Evolutionary conservation across 2,329 filamentous ascomycete genomes (phyloP).

Genomic region (Penicillium sp.): DNA sequence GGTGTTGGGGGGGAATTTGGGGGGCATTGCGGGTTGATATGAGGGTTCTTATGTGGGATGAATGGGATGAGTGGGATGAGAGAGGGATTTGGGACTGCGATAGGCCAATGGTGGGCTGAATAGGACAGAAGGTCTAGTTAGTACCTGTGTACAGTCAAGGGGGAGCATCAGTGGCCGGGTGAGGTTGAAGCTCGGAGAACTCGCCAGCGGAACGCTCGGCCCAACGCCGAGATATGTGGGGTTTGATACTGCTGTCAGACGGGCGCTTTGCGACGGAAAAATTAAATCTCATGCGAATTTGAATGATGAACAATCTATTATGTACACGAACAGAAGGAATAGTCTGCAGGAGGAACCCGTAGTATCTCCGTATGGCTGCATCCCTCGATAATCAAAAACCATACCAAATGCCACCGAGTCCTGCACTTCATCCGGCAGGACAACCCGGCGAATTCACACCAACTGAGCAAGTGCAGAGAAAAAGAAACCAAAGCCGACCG

Average conservation of each 20-base stretch:
- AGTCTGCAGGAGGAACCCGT: too few species aligned
- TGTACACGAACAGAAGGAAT: constrained; percentile 1
- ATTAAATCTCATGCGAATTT: background rate
- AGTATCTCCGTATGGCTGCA: background rate
- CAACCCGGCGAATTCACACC: background rate
- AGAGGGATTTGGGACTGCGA: too few species aligned
- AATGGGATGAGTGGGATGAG: background rate
- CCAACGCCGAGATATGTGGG: background rate
- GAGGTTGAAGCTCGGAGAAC: background rate
- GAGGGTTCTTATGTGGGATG: too few species aligned
- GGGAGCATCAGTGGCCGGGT: background rate
- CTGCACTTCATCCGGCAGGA: background rate
- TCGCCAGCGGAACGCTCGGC: background rate
- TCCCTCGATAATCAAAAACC: background rate
- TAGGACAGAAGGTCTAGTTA: too few species aligned
- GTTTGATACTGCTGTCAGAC: background rate
- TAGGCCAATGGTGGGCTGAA: too few species aligned
- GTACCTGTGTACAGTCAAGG: too few species aligned
- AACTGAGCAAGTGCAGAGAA: background rate
- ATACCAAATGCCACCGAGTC: background rate
- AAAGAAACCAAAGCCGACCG: background rate
- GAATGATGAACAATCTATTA: background rate
- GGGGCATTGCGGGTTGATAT: background rate
- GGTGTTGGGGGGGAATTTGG: background rate
- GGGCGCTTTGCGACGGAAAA: background rate